Evolutionary conservation across 331 rosid species (phyloP).

Genomic region (Spiraea crenata): DNA sequence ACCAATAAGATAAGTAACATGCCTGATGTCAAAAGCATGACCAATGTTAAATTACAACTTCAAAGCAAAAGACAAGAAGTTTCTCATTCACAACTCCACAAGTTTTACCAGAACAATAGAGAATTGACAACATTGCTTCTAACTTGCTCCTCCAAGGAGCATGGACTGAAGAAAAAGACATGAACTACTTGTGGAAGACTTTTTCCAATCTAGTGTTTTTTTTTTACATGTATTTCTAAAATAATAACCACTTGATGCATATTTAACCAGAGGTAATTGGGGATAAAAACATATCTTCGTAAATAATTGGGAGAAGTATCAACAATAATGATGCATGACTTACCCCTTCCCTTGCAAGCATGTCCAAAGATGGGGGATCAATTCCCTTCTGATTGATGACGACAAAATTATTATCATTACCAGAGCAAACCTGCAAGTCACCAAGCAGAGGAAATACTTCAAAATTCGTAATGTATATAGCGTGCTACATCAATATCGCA

Average conservation of each 20-base stretch:
- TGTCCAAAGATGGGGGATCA: slow-evolving; percentile 92
- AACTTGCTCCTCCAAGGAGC: background rate
- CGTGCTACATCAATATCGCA: background rate
- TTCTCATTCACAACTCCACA: background rate
- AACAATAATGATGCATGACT: slow-evolving; percentile 24
- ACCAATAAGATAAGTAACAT: background rate
- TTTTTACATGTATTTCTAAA: background rate
- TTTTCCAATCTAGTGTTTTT: background rate
- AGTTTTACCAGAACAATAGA: background rate
- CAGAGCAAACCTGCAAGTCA: slow-evolving; percentile 74
- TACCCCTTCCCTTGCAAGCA: slow-evolving; percentile 96
- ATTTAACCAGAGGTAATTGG: background rate
- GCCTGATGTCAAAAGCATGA: background rate
- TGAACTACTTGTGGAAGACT: background rate
- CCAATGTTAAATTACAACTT: background rate
- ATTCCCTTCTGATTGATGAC: slow-evolving; percentile 95
- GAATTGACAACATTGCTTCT: background rate
- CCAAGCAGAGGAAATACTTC: background rate
- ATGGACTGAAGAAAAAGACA: background rate
- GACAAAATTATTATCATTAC: slow-evolving; percentile 68
- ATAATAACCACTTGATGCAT: background rate
- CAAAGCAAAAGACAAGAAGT: background rate
- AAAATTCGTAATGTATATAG: background rate
- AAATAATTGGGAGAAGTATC: background rate
- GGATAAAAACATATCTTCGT: background rate